phyloP scores from a whole-genome alignment of 2,329 filamentous ascomycete genomes.

The Apiospora phragmitis region DNA sequence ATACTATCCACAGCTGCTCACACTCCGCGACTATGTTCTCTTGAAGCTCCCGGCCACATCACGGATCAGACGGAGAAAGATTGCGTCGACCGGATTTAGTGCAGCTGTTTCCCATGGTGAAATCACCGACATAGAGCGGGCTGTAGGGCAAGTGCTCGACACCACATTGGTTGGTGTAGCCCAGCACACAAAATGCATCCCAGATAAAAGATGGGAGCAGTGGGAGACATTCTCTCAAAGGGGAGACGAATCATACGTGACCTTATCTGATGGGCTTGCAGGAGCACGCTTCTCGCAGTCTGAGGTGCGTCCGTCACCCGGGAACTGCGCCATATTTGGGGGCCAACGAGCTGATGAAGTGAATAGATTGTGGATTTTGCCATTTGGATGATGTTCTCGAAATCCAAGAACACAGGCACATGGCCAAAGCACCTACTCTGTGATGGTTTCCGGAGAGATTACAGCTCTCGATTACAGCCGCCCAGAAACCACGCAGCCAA shows the following conservation, averaged over 20 bases:
- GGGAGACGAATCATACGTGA: constrained; percentile 58
- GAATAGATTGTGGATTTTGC: constrained; percentile 72
- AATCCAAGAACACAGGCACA: constrained; percentile 43
- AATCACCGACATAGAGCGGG: constrained; percentile 36
- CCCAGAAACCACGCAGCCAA: constrained; percentile 32
- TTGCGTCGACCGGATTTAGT: constrained; percentile 44
- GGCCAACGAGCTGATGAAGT: constrained; percentile 12
- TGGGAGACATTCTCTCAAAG: constrained; percentile 64
- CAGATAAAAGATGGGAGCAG: constrained; percentile 50
- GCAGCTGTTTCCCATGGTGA: constrained; percentile 17
- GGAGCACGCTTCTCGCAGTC: constrained; percentile 56
- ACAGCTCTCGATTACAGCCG: constrained; percentile 25
- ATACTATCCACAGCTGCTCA: constrained; percentile 66
- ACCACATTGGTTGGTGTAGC: constrained; percentile 63
- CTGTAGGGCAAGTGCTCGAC: constrained; percentile 64
- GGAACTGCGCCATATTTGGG: constrained; percentile 12
- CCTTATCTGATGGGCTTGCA: constrained; percentile 47
- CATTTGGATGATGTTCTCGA: constrained; percentile 75
- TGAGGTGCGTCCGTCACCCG: constrained; percentile 52
- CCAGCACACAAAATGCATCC: constrained; percentile 30
- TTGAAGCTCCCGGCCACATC: constrained; percentile 66
- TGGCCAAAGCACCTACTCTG: constrained; percentile 76
- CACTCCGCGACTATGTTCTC: constrained; percentile 71
- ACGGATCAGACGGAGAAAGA: constrained; percentile 59
- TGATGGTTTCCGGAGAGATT: constrained; percentile 70